A percentile compares a stretch with the other conserved stretches of the same genome.
phyloP scores from a whole-genome alignment of 306 rosid species.

The Pterocarpus macrocarpus region DNA sequence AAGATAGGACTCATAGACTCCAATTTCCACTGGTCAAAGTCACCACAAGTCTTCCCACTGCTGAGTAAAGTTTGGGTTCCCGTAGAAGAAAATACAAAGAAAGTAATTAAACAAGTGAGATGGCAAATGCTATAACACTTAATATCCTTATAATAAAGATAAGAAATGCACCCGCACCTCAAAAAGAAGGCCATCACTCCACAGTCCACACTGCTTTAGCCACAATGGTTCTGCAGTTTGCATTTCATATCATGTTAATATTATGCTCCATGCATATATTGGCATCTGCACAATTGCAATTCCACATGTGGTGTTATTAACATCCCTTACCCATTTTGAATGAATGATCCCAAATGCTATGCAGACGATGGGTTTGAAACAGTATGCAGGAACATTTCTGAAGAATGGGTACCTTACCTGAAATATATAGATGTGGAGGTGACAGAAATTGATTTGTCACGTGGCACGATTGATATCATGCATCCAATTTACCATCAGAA shows the following conservation, averaged over 20 bases:
- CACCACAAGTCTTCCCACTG: background rate
- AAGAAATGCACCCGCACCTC: background rate
- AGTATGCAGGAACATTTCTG: background rate
- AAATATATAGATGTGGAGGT: conserved; percentile 24
- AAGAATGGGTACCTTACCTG: background rate
- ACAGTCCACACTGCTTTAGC: background rate
- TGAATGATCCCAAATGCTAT: conserved; percentile 30
- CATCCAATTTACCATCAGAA: conserved; percentile 36
- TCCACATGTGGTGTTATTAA: conserved; percentile 23
- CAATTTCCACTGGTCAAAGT: background rate
- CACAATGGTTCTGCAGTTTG: conserved; percentile 19
- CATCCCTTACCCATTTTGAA: conserved; percentile 54
- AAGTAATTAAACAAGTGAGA: too few relatives aligned
- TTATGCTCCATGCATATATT: background rate
- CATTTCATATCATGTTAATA: background rate
- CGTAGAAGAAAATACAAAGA: too few relatives aligned
- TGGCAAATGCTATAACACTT: background rate
- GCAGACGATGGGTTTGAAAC: conserved; percentile 5
- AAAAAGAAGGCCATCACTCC: too few relatives aligned
- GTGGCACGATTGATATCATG: background rate
- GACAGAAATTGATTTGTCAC: background rate
- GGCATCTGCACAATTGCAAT: conserved; percentile 25
- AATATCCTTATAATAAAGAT: background rate
- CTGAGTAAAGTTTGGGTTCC: too few relatives aligned
- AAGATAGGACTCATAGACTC: too few relatives aligned